Evolutionary conservation across 2,329 filamentous ascomycete genomes (phyloP).

Genomic region (Apiospora kogelbergensis): DNA sequence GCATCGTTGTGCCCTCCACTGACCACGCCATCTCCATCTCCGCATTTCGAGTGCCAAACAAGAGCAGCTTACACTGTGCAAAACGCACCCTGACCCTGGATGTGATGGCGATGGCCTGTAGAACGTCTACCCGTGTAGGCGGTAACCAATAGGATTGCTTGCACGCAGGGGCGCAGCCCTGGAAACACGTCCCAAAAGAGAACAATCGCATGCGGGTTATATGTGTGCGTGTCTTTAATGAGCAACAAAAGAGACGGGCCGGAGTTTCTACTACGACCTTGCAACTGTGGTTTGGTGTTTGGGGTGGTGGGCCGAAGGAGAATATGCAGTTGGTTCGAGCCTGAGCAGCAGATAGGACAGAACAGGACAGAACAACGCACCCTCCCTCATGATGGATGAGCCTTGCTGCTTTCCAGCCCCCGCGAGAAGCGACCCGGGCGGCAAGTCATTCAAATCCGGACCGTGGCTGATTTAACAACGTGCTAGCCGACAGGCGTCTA

Average conservation of each 20-base stretch:
- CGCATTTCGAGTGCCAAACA: not conserved
- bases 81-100: not conserved
- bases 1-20: not conserved
- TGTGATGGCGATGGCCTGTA: not conserved
- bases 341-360: not conserved
- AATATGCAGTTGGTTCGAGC: constrained; percentile 5
- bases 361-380: not conserved
- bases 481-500: not conserved
- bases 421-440: not conserved
- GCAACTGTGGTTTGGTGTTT: not conserved
- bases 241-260: not conserved
- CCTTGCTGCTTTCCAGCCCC: not conserved
- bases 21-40: not conserved
- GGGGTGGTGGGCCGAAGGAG: not conserved
- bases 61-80: not conserved
- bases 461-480: not conserved
- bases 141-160: not conserved
- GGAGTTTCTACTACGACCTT: not conserved
- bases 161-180: not conserved
- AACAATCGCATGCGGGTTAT: not conserved
- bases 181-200: not conserved
- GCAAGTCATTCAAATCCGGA: not conserved
- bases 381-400: not conserved
- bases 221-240: constrained; percentile 1
- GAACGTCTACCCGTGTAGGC: not conserved